Evolutionary conservation across 129 eudicot genomes (phyloP).

Genomic region (Ambrosia artemisiifolia): DNA sequence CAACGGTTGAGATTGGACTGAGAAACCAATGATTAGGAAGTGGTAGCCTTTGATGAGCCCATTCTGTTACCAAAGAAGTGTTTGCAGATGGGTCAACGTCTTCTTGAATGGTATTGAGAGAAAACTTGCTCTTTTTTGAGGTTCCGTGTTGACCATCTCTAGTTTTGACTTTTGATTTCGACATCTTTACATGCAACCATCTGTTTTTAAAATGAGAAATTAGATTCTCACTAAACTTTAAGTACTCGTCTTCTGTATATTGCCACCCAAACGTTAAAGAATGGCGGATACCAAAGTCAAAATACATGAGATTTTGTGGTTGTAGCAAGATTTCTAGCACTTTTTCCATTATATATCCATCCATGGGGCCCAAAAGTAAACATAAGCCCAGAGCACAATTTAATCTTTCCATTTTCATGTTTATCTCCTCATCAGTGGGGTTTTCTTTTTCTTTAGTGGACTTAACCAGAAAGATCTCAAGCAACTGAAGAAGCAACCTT

Average conservation of each 20-base stretch:
- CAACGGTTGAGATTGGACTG: slow-evolving; percentile 62
- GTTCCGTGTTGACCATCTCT: slow-evolving; percentile 19
- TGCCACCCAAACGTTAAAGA: slow-evolving; percentile 47
- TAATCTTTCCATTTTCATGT: slow-evolving; percentile 38
- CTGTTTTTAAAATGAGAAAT: slow-evolving; percentile 65
- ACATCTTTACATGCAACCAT: slow-evolving; percentile 66
- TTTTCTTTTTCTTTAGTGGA: slow-evolving; percentile 21
- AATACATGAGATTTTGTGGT: slow-evolving; percentile 55
- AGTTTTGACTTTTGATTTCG: slow-evolving; percentile 29
- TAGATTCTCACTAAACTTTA: slow-evolving; percentile 46
- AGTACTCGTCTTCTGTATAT: slow-evolving; percentile 56
- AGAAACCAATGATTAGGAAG: slow-evolving; percentile 90
- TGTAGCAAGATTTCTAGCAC: slow-evolving; percentile 51
- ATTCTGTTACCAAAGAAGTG: slow-evolving; percentile 55
- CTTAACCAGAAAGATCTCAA: slow-evolving; percentile 34
- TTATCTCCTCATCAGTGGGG: slow-evolving; percentile 37
- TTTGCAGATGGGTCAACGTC: slow-evolving; percentile 40
- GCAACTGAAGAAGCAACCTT: slow-evolving; percentile 49
- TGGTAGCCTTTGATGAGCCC: slow-evolving; percentile 90
- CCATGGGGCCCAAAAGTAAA: slow-evolving; percentile 63
- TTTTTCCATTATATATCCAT: slow-evolving; percentile 44
- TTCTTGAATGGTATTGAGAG: slow-evolving; percentile 79
- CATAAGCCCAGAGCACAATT: slow-evolving; percentile 52
- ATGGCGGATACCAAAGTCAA: slow-evolving; percentile 45
- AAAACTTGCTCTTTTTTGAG: slow-evolving; percentile 31